Conservation (phyloP, 73 alveolate species). For the Tetrahymena elliotti region DNA sequence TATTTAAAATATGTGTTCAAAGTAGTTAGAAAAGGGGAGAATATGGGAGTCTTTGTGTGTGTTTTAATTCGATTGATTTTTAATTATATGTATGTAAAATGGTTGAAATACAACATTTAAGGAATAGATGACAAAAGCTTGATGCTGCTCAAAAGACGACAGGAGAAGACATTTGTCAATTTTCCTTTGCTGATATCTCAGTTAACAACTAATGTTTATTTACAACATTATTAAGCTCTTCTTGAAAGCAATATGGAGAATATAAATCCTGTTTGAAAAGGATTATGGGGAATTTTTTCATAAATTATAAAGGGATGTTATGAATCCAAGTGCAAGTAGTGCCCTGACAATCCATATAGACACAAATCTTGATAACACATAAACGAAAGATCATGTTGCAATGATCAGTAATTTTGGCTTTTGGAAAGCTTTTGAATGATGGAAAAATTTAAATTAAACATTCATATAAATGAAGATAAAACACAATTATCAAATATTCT, state of each 20-base stretch:
- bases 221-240: not conserved
- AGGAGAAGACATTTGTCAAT: not conserved
- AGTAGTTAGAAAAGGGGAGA: not conserved
- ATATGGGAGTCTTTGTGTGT: not conserved
- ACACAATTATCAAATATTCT: too few species aligned
- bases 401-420: not conserved
- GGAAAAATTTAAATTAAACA: not conserved
- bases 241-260: too few species aligned
- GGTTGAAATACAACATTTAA: not conserved
- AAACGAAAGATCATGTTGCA: not conserved
- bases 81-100: not conserved
- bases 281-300: not conserved
- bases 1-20: too few species aligned
- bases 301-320: not conserved
- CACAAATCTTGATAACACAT: not conserved
- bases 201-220: too few species aligned
- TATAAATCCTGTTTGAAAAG: too few species aligned
- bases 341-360: not conserved
- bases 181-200: not conserved
- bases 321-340: not conserved
- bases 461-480: not conserved
- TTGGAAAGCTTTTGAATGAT: not conserved
- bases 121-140: not conserved
- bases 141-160: not conserved
- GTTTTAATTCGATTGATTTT: not conserved